Conservation (phyloP, 73 alveolate species). For the Paramecium biaurelia region DNA sequence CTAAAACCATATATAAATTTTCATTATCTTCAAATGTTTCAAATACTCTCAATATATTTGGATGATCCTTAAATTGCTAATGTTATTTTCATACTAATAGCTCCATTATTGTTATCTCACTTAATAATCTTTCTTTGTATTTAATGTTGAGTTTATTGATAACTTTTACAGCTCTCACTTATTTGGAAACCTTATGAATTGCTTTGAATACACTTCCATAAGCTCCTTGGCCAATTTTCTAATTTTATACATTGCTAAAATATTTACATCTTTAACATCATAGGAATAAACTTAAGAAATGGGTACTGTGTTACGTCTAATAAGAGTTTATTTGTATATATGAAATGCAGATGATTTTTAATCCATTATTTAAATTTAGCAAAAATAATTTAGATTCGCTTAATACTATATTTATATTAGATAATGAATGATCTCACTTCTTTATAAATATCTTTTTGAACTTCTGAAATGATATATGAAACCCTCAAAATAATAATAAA, state of each 20-base stretch:
- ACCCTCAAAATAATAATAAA: background rate
- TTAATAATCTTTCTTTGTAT: constrained; percentile 33
- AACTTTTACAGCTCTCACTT: constrained; percentile 55
- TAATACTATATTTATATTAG: background rate
- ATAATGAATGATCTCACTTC: background rate
- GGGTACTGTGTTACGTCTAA: background rate
- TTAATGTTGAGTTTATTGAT: background rate
- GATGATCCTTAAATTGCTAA: constrained; percentile 40
- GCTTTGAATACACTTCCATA: constrained; percentile 39
- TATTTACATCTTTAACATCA: constrained; percentile 8
- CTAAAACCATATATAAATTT: constrained; percentile 14
- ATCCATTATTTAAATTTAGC: constrained; percentile 41
- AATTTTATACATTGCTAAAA: background rate
- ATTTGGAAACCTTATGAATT: background rate
- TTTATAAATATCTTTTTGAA: background rate
- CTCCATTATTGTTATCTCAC: constrained; percentile 47
- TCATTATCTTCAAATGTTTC: constrained; percentile 51
- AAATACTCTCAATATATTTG: constrained; percentile 35
- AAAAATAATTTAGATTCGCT: background rate
- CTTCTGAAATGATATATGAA: background rate
- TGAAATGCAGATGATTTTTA: constrained; percentile 36
- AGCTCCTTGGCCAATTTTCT: constrained; percentile 47
- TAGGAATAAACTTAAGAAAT: background rate
- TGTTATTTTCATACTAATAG: background rate
- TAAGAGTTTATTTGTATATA: background rate